Percentiles rank a stretch among this genome's conserved stretches.
phyloP scores from a whole-genome alignment of 2,329 filamentous ascomycete genomes.

The Nemania sp. region DNA sequence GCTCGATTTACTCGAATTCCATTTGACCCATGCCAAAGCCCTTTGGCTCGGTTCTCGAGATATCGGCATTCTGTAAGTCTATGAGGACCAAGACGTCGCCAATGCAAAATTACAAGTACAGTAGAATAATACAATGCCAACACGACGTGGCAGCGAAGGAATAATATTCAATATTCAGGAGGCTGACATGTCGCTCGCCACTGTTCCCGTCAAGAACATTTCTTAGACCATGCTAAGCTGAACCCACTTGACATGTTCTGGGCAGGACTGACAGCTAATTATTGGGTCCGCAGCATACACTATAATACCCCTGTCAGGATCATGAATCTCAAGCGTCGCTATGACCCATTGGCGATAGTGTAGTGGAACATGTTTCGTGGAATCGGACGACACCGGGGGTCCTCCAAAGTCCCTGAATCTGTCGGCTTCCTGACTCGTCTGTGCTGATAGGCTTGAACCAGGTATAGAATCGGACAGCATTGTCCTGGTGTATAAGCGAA shows the following conservation, averaged over 20 bases:
- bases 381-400: constrained; percentile 2
- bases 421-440: constrained; percentile 7
- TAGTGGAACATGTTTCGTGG: constrained; percentile 18
- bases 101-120: background rate
- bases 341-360: constrained; percentile 22
- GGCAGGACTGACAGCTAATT: constrained; percentile 9
- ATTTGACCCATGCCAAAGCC: constrained; percentile 41
- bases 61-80: constrained; percentile 36
- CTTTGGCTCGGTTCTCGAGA: constrained; percentile 42
- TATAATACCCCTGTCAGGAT: constrained; percentile 21
- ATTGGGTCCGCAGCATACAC: constrained; percentile 6
- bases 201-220: constrained; percentile 16
- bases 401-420: constrained; percentile 10
- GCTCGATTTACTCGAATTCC: constrained; percentile 40
- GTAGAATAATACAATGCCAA: background rate
- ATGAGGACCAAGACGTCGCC: constrained; percentile 3
- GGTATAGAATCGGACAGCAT: background rate
- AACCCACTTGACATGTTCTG: constrained; percentile 28
- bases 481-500: background rate
- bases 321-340: constrained; percentile 29
- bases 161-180: constrained; percentile 27
- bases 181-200: constrained; percentile 24
- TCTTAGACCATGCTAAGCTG: constrained; percentile 7
- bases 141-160: constrained; percentile 1
- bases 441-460: background rate